Percentiles rank a stretch among this genome's conserved stretches.
Conservation (phyloP, 768 basidiomycete species). For the Podaxis carcinomalis region DNA sequence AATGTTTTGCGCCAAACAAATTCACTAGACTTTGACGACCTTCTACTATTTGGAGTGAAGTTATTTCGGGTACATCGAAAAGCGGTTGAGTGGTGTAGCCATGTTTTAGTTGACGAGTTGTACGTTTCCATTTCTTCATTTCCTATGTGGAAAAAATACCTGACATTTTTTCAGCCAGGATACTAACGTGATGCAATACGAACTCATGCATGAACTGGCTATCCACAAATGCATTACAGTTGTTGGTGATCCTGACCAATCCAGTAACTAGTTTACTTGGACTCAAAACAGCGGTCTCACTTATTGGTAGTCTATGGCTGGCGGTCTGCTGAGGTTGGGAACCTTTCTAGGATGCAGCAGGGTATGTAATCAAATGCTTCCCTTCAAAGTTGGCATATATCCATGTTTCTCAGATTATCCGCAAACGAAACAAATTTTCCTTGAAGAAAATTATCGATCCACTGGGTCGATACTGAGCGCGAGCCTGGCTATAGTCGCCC, state of each 20-base stretch:
- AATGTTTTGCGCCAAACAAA: slow-evolving; percentile 54
- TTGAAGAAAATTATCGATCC: slow-evolving; percentile 88
- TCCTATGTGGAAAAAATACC: neutral
- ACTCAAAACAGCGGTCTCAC: neutral
- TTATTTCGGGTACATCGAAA: slow-evolving; percentile 17
- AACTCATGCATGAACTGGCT: slow-evolving; percentile 70
- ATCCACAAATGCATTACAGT: slow-evolving; percentile 58
- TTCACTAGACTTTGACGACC: slow-evolving; percentile 75
- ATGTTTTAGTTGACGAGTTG: slow-evolving; percentile 29
- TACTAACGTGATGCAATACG: slow-evolving; percentile 59
- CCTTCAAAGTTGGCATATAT: neutral
- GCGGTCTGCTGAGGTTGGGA: slow-evolving; percentile 77
- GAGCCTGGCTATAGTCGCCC: slow-evolving; percentile 74
- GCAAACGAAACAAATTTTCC: slow-evolving; percentile 58
- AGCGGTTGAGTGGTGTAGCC: slow-evolving; percentile 23
- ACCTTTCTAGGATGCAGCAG: slow-evolving; percentile 66
- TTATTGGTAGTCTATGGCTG: slow-evolving; percentile 69
- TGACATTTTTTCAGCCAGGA: slow-evolving; percentile 10
- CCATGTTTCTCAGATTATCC: slow-evolving; percentile 51
- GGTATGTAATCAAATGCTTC: slow-evolving; percentile 30
- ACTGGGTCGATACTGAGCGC: slow-evolving; percentile 70
- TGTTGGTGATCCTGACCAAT: slow-evolving; percentile 91
- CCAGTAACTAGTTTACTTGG: slow-evolving; percentile 39
- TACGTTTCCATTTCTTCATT: slow-evolving; percentile 17
- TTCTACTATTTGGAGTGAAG: slow-evolving; percentile 22